Evolutionary conservation across 2,329 filamentous ascomycete genomes (phyloP), one percentile per base, ranked within the genome.

Genomic region (Aureobasidium pullulans): DNA sequence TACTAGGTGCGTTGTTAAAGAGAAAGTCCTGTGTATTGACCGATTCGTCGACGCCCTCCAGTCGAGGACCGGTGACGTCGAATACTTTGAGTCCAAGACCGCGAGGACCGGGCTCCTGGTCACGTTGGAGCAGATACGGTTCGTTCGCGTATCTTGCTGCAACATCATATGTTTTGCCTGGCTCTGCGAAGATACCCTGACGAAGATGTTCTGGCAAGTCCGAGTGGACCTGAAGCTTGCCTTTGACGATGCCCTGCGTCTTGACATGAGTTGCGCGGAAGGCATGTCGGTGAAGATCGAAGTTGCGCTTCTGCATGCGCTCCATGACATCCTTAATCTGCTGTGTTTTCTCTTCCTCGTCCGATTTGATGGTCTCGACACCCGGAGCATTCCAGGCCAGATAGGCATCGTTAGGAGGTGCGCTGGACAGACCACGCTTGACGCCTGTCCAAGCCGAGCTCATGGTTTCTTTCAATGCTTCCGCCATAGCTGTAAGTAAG

Each of bases 1-100:
- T 66, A 57, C 68, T 64, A 1, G 70, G 68, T 6, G 69, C 67
- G 47, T 70, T 72, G 53, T 71, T 71, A 64, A 66, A 71, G 43
- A 68, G 67, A 60, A 68, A 69, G 53, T 71, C 68, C 46, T 71
- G 69, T 1, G 66, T 61, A 11, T 52, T 60, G 34, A 62, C 62
- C n/a, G 59, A 58, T 7, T 42, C 39, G 6, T 64, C 61, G 6
- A 66, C 44, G 8, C 62, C 43, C 37, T 66, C 60, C 10, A 61
- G 39, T 31, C 46, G 32, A 28, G 44, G 52, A 15, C 60, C 60
- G 7, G 19, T n/a, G 3, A 67, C 64, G 23, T 40, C 56, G 47
- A 68, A 67, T 29, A 67, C 61, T 37, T 66, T 66, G 47, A 66
- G 61, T 19, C 60, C 62, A 16, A 64, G 57, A 46, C 65, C 64